These are phyloP conservation scores for Artemisia argyi DNA, from an alignment of 129 eudicot species.

Conservation along the genomic window DNA sequence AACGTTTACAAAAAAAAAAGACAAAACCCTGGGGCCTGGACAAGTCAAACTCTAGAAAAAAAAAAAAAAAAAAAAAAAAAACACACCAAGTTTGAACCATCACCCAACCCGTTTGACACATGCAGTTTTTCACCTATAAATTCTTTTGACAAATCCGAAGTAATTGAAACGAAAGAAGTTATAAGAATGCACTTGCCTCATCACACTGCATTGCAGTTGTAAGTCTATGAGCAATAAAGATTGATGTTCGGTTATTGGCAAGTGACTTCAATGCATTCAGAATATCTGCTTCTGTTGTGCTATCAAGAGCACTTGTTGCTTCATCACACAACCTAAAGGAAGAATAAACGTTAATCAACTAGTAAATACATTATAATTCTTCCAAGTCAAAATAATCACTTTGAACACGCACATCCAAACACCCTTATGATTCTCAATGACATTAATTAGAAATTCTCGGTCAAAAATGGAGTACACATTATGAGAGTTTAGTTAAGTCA, in stretches of 20 bases:
- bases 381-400: not conserved
- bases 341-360: not conserved
- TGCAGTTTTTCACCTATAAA: too few species aligned
- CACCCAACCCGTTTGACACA: too few species aligned
- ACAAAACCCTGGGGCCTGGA: too few species aligned
- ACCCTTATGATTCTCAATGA: conserved; percentile 2
- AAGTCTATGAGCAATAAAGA: conserved; percentile 96
- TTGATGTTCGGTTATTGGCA: conserved; percentile 80
- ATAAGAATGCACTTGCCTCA: conserved; percentile 46
- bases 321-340: conserved; percentile 88
- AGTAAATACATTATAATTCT: not conserved
- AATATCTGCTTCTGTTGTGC: conserved; percentile 97
- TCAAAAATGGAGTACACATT: not conserved
- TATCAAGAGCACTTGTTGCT: conserved; percentile 99
- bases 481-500: not conserved
- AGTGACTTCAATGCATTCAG: conserved; percentile 82
- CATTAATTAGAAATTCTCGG: not conserved
- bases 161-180: not conserved
- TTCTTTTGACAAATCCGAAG: too few species aligned
- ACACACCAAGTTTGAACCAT: too few species aligned
- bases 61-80: too few species aligned
- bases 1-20: too few species aligned
- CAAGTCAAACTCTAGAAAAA: too few species aligned
- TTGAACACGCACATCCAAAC: not conserved
- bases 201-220: conserved; percentile 99